Evolutionary conservation across 1,284 basidiomycete species (phyloP), one percentile per base, ranked within the genome.

Genomic region (Thelephora terrestris): DNA sequence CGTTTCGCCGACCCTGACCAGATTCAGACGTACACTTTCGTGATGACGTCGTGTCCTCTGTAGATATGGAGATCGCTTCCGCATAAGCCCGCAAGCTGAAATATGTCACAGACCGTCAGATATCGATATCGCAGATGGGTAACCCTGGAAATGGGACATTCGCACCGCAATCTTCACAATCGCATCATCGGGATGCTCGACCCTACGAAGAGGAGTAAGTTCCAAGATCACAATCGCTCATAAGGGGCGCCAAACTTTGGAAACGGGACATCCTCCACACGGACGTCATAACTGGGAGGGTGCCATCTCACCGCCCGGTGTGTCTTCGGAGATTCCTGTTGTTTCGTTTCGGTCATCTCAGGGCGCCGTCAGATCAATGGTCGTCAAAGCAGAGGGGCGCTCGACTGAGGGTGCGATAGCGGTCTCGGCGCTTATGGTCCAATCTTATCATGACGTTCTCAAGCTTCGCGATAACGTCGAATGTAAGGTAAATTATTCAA

Each of bases 51-150:
- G 34, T 70, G 70, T 1, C 85, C 86, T 44, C 87, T 72, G 59
- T 90, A 92, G 34, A 78, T 65, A 58, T 94, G 90, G 29, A 92
- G 68, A 65, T 93, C 90, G 52, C 86, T 90, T 56, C 90, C 90
- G 63, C 85, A 87, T 5, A 91, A 65, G 12, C 80, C 87, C 18
- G 82, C 75, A 23, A 85, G 70, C 85, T 86, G 49, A 17, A 38
- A 10, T 32, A n/a, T 5, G 10, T 7, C 6, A 25, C 16, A 25
- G 17, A 44, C 17, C 24, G n/a, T n/a, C 7, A 39, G 18, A n/a
- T 37, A 18, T 16, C 2, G 16, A 37, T 37, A 37, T 18, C 35
- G 35, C 35, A n/a, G 35, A 5, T 37, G 35, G 35, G 20, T 12
- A 48, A 29, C 40, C 5, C 10, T 27, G 9, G 25, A 21, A 43